Percentiles rank a stretch among this genome's conserved stretches.
Conservation (phyloP, 2,329 filamentous ascomycete species). For the Aspergillus pseudoglaucus region DNA sequence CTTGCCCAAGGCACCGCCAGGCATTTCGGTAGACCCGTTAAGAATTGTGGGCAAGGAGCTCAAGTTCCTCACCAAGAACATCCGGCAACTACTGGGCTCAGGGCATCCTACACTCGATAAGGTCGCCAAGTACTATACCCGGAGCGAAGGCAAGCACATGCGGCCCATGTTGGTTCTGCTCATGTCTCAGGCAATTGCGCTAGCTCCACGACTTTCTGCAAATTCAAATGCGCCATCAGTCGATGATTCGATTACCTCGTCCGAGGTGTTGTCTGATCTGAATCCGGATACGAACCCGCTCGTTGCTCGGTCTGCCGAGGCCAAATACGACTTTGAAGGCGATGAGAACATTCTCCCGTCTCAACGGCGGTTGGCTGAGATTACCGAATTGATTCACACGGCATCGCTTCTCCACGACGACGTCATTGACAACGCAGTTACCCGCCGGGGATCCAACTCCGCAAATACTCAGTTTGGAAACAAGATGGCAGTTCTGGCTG, state of each 20-base stretch:
- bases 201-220: slow-evolving; percentile 56
- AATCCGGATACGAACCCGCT: slow-evolving; percentile 64
- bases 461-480: slow-evolving; percentile 96
- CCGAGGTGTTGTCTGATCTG: slow-evolving; percentile 64
- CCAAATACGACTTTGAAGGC: slow-evolving; percentile 33
- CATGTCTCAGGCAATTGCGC: slow-evolving; percentile 89
- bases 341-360: slow-evolving; percentile 72
- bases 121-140: slow-evolving; percentile 96
- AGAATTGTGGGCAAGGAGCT: slow-evolving; percentile 91
- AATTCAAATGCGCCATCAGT: slow-evolving; percentile 37
- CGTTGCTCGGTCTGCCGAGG: slow-evolving; percentile 38
- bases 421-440: slow-evolving; percentile 88
- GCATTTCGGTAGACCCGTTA: slow-evolving; percentile 77
- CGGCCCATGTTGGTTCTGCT: slow-evolving; percentile 89
- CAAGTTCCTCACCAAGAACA: slow-evolving; percentile 91
- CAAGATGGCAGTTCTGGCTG: slow-evolving; percentile 96
- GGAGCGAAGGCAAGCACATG: slow-evolving; percentile 93
- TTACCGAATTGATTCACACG: slow-evolving; percentile 95
- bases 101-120: slow-evolving; percentile 92
- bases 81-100: slow-evolving; percentile 84
- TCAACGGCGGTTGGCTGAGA: slow-evolving; percentile 87
- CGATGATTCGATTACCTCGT: slow-evolving; percentile 55
- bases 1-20: slow-evolving; percentile 35
- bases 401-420: slow-evolving; percentile 96
- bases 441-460: slow-evolving; percentile 74